Evolutionary conservation across 805 yeast species (phyloP), one percentile per base, ranked within the genome.

Genomic region (Wickerhamiella shivajii): DNA sequence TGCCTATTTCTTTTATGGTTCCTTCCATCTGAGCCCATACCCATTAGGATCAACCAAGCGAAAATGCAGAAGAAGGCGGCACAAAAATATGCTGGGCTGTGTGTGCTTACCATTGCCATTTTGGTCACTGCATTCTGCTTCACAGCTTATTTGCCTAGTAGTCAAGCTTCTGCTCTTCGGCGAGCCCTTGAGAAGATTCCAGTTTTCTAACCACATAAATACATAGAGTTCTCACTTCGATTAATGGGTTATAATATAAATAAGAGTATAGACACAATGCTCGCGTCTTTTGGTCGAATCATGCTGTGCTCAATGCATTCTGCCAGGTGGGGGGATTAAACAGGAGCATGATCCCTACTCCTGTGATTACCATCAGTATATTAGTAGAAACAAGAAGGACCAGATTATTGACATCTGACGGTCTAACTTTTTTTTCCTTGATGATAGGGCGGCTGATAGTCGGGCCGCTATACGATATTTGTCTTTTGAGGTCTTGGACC

Each of bases 1-100:
- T 78, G 94, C 21, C 69, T 80, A 47, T 78, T 84, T 85, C 66
- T 85, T 57, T 78, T 85, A 70, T 85, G 97, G 97, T 71, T 85
- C 60, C 77, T 77, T 56, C 96, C 95, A 43, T 67, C 80, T 39
- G 70, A 79, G 59, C 80, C 74, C 60, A 77, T 76, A 49, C 74
- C 84, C 64, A 80, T 92, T 41, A 92, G 92, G 46, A 74, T 79
- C 51, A 73, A 75, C 52, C 74, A 90, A n/a, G 64, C 77, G 61
- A 77, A 76, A 52, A 90, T 77, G 59, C 77, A 83, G 22, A 69
- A 34, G 3, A 16, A 26, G 2, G 18, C 10, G 8, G 35, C 46
- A 6, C 31, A 38, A 6, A n/a, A 21, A 14, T 43, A 33, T 25
- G 31, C 26, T 3, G 19, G 31, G 8, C 15, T 21, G 15, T 39